These are phyloP conservation scores for Phyllosticta citrichinensis DNA, from an alignment of 2,329 filamentous ascomycete species.

Conservation along the genomic window DNA sequence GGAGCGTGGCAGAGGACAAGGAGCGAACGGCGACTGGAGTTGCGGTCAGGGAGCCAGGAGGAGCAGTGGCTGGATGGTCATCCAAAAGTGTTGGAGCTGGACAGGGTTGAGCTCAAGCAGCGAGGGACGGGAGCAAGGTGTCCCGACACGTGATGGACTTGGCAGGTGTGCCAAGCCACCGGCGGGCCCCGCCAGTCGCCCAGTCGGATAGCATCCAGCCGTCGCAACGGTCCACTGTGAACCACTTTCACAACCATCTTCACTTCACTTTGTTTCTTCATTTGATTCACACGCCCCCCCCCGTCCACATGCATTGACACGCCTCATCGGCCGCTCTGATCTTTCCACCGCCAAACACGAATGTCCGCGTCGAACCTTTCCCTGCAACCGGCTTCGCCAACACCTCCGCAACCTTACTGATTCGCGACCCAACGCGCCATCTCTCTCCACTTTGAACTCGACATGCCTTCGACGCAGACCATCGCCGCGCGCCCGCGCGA, in stretches of 20 bases:
- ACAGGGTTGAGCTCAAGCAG: not conserved
- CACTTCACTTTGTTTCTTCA: not conserved
- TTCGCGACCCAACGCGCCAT: not conserved
- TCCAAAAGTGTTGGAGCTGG: not conserved
- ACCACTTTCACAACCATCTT: not conserved
- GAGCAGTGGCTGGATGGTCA: not conserved
- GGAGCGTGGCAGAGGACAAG: not conserved
- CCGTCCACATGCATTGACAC: not conserved
- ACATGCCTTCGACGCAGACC: conserved; percentile 4
- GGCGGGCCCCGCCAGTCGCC: not conserved
- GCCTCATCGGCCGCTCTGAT: not conserved
- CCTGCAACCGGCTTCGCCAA: not conserved
- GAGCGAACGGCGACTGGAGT: conserved; percentile 2
- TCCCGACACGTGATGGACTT: not conserved
- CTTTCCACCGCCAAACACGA: not conserved
- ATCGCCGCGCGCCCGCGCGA: conserved; percentile 5
- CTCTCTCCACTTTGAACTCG: not conserved
- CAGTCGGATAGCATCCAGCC: not conserved
- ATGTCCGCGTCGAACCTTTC: not conserved
- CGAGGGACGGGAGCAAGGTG: not conserved
- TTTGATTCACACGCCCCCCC: not conserved
- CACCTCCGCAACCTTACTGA: conserved; percentile 1
- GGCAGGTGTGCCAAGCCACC: not conserved
- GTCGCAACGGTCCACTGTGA: not conserved
- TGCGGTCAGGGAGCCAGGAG: not conserved